Evolutionary conservation across 1,284 basidiomycete genomes (phyloP).

Genomic region (Inonotus hispidus): DNA sequence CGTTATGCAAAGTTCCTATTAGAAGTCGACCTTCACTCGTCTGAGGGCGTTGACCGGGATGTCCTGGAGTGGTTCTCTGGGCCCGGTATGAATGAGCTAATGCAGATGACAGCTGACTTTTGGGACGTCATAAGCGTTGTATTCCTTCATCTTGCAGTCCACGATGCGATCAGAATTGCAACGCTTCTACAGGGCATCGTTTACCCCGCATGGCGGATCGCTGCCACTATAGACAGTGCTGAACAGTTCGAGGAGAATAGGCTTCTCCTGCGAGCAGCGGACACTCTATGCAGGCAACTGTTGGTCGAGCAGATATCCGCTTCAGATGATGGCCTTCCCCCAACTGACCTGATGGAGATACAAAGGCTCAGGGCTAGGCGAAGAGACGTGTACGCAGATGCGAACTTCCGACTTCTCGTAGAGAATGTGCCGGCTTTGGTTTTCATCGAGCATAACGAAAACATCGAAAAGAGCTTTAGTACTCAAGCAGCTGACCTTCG

Average conservation of each 20-base stretch:
- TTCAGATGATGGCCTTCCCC: conserved; percentile 33
- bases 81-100: conserved; percentile 55
- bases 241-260: conserved; percentile 39
- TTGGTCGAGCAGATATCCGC: conserved; percentile 35
- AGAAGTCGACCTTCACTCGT: conserved; percentile 68
- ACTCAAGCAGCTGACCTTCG: conserved; percentile 46
- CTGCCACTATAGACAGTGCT: conserved; percentile 34
- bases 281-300: conserved; percentile 55
- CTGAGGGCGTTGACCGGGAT: conserved; percentile 60
- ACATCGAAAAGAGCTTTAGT: conserved; percentile 45
- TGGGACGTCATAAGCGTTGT: conserved; percentile 64
- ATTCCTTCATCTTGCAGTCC: conserved; percentile 58
- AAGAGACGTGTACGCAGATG: conserved; percentile 56
- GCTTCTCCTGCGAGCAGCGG: conserved; percentile 53
- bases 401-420: conserved; percentile 58
- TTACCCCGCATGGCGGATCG: conserved; percentile 66
- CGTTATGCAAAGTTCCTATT: conserved; percentile 65
- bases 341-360: conserved; percentile 52
- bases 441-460: conserved; percentile 56
- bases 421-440: conserved; percentile 61
- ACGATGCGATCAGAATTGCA: conserved; percentile 62
- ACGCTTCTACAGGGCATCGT: conserved; percentile 67
- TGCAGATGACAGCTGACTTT: conserved; percentile 47
- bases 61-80: conserved; percentile 65
- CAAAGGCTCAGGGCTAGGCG: conserved; percentile 63